Evolutionary conservation across 495 filamentous ascomycete species (phyloP), one percentile per base, ranked within the genome.

Genomic region (Astrothelium subdiscretum): DNA sequence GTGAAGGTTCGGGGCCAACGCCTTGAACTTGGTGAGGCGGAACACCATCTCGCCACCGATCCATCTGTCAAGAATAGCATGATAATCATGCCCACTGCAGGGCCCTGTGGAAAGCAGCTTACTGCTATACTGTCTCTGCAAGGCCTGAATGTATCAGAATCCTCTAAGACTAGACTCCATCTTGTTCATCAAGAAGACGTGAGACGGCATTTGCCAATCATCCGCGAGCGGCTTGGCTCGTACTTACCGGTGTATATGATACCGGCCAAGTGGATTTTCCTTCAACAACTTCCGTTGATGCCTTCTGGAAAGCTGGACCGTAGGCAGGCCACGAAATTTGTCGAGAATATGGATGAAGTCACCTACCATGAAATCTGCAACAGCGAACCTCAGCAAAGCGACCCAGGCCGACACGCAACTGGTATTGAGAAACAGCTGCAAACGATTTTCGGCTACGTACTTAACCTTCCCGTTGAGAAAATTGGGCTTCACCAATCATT

Each of bases 1-100:
- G 64, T 70, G 26, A 73, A 73, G 54, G 44, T 74, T 5, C 64
- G 66, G 22, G 72, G 72, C 0, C 71, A 73, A 35, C 31, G 71
- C 27, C 58, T 73, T 29, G 71, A 74, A 43, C 54, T 72, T 22
- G 67, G 65, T 15, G 71, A 73, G 42, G 63, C 72, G 18, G 72
- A 74, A 51, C 61, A 68, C 54, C 66, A 72, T 44, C 62, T 70
- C 18, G 62, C 60, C 32, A 60, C 62, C 32, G 66, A 68, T 42
- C 31, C 66, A 15, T 29, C 29, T 4, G 44, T 68, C 29, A 44
- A 66, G 26, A 58, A 70, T 48, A 48, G 59, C 1, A 24, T 70
- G 29, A 63, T 63, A 10, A 38, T 62, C 15, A 52, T 70, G 26
- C 68, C 68, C 18, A 66, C 44, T 5, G 38, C 38, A 26, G 67